These are phyloP conservation scores for Phytophthora boehmeriae DNA, from an alignment of 352 stramenopile genomes.

Conservation along the genomic window DNA sequence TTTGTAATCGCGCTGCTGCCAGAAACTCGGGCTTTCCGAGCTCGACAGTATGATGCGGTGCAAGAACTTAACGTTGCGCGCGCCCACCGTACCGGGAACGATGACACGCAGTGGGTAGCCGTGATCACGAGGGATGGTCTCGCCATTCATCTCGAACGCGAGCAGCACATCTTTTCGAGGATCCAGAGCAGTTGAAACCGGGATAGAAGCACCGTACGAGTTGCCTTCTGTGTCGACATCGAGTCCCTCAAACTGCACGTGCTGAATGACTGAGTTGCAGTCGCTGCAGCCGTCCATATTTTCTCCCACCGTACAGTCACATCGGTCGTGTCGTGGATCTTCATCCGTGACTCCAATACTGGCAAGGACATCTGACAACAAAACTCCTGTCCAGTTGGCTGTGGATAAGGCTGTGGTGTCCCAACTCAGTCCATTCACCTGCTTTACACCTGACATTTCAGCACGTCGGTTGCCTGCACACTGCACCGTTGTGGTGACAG, in stretches of 20 bases:
- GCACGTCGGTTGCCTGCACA: constrained; percentile 96
- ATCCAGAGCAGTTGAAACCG: constrained; percentile 93
- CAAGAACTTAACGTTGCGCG: constrained; percentile 98
- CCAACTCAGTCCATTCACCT: constrained; percentile 86
- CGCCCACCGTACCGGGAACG: constrained; percentile 94
- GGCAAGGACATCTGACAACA: constrained; percentile 93
- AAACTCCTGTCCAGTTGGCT: constrained; percentile 95
- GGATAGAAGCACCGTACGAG: constrained; percentile 90
- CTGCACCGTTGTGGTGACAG: constrained; percentile 95
- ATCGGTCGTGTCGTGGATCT: constrained; percentile 52
- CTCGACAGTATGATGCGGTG: constrained; percentile 88
- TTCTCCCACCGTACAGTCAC: constrained; percentile 57
- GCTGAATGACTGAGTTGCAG: constrained; percentile 76
- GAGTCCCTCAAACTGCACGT: constrained; percentile 87
- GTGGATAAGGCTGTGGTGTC: constrained; percentile 93
- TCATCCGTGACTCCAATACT: constrained; percentile 86
- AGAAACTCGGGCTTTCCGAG: constrained; percentile 89
- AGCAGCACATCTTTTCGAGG: constrained; percentile 96
- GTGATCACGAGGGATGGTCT: constrained; percentile 94
- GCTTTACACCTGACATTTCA: constrained; percentile 93
- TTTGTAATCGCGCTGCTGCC: constrained; percentile 94
- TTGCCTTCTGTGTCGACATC: constrained; percentile 87
- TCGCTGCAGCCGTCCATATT: constrained; percentile 61
- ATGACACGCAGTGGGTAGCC: constrained; percentile 96
- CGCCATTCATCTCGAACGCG: constrained; percentile 99